Conservation (phyloP, 2,329 filamentous ascomycete species). For the Uncinocarpus reesii region DNA sequence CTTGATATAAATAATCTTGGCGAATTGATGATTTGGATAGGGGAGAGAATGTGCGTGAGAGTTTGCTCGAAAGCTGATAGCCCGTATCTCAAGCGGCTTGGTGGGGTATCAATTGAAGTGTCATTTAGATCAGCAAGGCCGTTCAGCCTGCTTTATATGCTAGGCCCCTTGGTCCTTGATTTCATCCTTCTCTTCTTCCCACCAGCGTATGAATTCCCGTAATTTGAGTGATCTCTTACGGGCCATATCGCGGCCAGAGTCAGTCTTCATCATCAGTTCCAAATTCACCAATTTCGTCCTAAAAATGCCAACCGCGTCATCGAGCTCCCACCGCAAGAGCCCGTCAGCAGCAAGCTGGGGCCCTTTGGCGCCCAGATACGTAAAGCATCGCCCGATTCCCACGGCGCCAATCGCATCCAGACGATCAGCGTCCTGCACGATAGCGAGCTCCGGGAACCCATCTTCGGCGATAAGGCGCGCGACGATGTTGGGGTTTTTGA, state of each 20-base stretch:
- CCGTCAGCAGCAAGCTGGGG: neutral
- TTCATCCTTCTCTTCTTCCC: constrained; percentile 40
- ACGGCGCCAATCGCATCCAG: constrained; percentile 85
- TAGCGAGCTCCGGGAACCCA: constrained; percentile 60
- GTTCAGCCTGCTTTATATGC: too few species aligned
- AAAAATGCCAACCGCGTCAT: constrained; percentile 62
- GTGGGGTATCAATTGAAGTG: too few species aligned
- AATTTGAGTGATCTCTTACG: constrained; percentile 41
- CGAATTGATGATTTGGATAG: too few species aligned
- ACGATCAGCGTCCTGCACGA: constrained; percentile 86
- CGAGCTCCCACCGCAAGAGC: constrained; percentile 40
- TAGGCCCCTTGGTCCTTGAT: neutral
- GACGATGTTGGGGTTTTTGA: constrained; percentile 52
- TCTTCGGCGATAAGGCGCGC: constrained; percentile 45
- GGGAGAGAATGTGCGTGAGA: too few species aligned
- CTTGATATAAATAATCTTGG: too few species aligned
- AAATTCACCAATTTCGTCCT: constrained; percentile 62
- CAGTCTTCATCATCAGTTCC: constrained; percentile 54
- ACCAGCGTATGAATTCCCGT: constrained; percentile 44
- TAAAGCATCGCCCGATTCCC: constrained; percentile 68
- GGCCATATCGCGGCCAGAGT: constrained; percentile 43
- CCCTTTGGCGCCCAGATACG: constrained; percentile 57
- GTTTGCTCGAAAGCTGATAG: too few species aligned
- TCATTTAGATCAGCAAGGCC: too few species aligned
- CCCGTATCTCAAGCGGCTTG: too few species aligned